Percentiles rank a stretch among this genome's conserved stretches.
These are phyloP conservation scores for Scenedesmus sp. DNA, from an alignment of 163 green algal species.

Conservation along the genomic window DNA sequence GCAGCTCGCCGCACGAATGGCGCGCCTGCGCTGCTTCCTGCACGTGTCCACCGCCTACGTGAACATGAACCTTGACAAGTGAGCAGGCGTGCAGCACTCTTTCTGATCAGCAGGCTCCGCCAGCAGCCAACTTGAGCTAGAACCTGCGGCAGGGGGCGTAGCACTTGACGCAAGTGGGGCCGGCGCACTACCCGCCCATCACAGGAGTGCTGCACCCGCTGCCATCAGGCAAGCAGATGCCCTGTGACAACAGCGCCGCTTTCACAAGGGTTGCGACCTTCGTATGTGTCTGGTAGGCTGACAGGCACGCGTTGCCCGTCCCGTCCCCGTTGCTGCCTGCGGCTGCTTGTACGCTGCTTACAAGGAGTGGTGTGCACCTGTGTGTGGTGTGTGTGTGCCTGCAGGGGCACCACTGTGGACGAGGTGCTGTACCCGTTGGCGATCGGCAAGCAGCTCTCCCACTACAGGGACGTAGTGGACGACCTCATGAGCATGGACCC, in stretches of 20 bases:
- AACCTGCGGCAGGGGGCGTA: too few relatives aligned
- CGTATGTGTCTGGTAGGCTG: too few relatives aligned
- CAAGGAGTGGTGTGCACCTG: too few relatives aligned
- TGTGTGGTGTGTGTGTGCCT: background rate
- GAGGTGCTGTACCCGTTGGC: conserved; percentile 65
- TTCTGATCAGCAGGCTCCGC: background rate
- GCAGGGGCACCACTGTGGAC: conserved; percentile 51
- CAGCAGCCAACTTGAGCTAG: background rate
- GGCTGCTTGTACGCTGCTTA: too few relatives aligned
- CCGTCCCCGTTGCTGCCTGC: background rate
- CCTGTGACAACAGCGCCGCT: too few relatives aligned
- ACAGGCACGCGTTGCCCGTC: too few relatives aligned
- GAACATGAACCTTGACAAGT: conserved; percentile 62
- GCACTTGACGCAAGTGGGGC: too few relatives aligned
- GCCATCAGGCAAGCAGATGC: too few relatives aligned
- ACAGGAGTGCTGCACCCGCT: too few relatives aligned
- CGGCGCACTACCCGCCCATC: too few relatives aligned
- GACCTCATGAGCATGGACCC: conserved; percentile 37
- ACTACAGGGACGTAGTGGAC: conserved; percentile 29
- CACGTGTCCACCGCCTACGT: conserved; percentile 71
- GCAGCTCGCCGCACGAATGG: conserved; percentile 59
- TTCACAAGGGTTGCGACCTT: too few relatives aligned
- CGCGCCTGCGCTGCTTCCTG: conserved; percentile 58
- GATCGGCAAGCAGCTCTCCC: conserved; percentile 29
- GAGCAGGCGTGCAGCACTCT: background rate